Conservation (phyloP, 2,329 filamentous ascomycete genomes). For the Eutypa lata region DNA sequence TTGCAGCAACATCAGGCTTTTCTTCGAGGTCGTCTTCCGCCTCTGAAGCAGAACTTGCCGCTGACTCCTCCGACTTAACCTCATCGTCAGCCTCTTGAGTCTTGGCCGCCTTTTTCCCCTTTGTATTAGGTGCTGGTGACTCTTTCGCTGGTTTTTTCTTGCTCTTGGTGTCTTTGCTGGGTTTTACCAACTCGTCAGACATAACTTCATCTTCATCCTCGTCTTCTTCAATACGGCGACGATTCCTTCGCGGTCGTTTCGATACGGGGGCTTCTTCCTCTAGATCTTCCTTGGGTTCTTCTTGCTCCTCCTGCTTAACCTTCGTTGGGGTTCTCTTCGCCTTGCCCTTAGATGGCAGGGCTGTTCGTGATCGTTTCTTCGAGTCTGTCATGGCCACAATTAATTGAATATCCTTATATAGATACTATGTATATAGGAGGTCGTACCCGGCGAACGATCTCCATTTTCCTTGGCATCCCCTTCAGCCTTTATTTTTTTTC, state of each 20-base stretch:
- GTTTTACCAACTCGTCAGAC: slow-evolving; percentile 23
- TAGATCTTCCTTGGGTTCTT: slow-evolving; percentile 40
- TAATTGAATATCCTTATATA: slow-evolving; percentile 1
- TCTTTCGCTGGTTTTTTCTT: slow-evolving; percentile 29
- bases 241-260: slow-evolving; percentile 52
- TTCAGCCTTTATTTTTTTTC: slow-evolving; percentile 17
- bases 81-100: slow-evolving; percentile 32
- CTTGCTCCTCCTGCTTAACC: slow-evolving; percentile 26
- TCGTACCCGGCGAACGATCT: slow-evolving; percentile 36
- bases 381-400: slow-evolving; percentile 28
- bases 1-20: slow-evolving; percentile 66
- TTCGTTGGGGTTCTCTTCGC: slow-evolving; percentile 23
- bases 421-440: background rate
- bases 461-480: slow-evolving; percentile 35
- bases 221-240: slow-evolving; percentile 49
- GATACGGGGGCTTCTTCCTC: slow-evolving; percentile 58
- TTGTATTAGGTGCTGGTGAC: slow-evolving; percentile 15
- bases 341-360: slow-evolving; percentile 18
- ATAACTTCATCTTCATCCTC: slow-evolving; percentile 43
- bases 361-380: slow-evolving; percentile 42
- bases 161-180: slow-evolving; percentile 27
- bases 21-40: slow-evolving; percentile 49
- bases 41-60: slow-evolving; percentile 45
- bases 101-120: slow-evolving; percentile 18
- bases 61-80: slow-evolving; percentile 44